These are phyloP conservation scores for Penicillium sp. DNA, from an alignment of 2,329 filamentous ascomycete species.

Conservation along the genomic window DNA sequence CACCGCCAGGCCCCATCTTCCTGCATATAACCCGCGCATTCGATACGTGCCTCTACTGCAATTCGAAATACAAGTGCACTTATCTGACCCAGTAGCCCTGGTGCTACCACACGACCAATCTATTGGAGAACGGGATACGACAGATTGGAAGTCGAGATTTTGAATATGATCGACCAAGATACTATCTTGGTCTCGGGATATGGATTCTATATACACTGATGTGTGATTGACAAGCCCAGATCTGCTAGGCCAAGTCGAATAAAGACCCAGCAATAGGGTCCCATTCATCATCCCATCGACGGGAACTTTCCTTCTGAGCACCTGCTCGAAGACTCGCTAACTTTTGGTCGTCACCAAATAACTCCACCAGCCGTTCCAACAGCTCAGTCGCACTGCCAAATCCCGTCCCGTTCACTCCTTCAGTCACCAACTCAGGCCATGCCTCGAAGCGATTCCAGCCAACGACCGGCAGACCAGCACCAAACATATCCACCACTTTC, in stretches of 20 bases:
- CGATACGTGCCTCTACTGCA: constrained; percentile 41
- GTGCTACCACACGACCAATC: neutral
- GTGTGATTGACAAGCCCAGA: neutral
- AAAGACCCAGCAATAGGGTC: constrained; percentile 76
- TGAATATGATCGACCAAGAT: neutral
- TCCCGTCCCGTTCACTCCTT: constrained; percentile 82
- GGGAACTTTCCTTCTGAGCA: constrained; percentile 72
- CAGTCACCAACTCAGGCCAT: constrained; percentile 86
- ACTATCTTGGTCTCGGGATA: neutral
- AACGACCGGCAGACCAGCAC: constrained; percentile 85
- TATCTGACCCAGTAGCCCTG: neutral
- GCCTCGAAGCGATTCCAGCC: constrained; percentile 86
- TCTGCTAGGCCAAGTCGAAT: constrained; percentile 54
- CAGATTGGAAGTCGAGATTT: neutral
- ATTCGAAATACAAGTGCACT: constrained; percentile 34
- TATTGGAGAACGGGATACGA: neutral
- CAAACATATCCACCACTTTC: constrained; percentile 99
- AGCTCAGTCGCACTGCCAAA: constrained; percentile 76
- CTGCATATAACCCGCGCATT: constrained; percentile 34
- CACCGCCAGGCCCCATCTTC: constrained; percentile 25
- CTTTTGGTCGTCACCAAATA: constrained; percentile 65
- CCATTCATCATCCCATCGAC: constrained; percentile 94
- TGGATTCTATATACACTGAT: neutral
- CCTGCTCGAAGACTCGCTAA: constrained; percentile 68
- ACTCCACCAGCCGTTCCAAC: constrained; percentile 61